phyloP scores from a whole-genome alignment of 1,284 basidiomycete species.

The Grifola frondosa region DNA sequence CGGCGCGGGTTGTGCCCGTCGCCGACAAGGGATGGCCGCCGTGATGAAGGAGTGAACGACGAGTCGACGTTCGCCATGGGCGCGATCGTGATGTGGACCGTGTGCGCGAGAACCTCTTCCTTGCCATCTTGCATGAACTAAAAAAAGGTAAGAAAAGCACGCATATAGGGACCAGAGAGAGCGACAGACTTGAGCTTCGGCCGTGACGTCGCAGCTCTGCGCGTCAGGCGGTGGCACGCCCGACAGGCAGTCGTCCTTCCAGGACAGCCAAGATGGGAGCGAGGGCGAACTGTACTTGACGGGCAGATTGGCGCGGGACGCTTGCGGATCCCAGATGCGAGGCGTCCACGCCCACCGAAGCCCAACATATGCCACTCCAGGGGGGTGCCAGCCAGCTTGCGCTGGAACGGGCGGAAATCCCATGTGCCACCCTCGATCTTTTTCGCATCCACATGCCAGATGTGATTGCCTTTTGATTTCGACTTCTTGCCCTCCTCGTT shows the following conservation, averaged over 20 bases:
- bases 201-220: conserved; percentile 69
- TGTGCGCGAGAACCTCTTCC: conserved; percentile 65
- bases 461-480: conserved; percentile 99
- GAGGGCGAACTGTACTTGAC: conserved; percentile 80
- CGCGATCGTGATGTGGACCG: conserved; percentile 70
- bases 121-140: conserved; percentile 73
- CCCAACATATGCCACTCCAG: conserved; percentile 80
- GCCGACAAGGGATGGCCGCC: conserved; percentile 62
- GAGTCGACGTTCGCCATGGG: conserved; percentile 67
- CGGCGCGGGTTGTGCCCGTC: conserved; percentile 51
- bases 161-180: conserved; percentile 8
- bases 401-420: conserved; percentile 90
- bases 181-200: conserved; percentile 63
- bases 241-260: conserved; percentile 79
- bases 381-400: conserved; percentile 80
- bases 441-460: conserved; percentile 98
- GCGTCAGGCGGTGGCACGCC: conserved; percentile 74
- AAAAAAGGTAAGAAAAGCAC: conserved; percentile 17
- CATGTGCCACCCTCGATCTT: conserved; percentile 77
- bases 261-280: conserved; percentile 84
- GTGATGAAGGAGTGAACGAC: conserved; percentile 51
- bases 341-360: conserved; percentile 92
- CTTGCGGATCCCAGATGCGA: conserved; percentile 96
- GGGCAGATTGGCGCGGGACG: conserved; percentile 74
- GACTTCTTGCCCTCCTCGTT: conserved; percentile 99